Percentiles rank a stretch among this genome's conserved stretches.
Evolutionary conservation across 1,284 basidiomycete genomes (phyloP).

Genomic region (Salmacisia buchloeana): DNA sequence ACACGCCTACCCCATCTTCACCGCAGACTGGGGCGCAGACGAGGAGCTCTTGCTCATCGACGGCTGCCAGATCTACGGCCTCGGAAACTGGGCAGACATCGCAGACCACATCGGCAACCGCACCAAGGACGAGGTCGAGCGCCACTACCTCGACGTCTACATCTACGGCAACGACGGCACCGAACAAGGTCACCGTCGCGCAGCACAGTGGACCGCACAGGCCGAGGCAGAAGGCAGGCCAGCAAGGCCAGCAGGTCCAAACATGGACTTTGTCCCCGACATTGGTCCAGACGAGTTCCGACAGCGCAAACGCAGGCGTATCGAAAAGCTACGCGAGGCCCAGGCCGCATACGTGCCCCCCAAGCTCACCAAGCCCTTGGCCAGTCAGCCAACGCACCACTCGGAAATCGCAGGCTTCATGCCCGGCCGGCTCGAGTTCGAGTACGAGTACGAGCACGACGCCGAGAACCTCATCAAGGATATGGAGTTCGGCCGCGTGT

Average conservation of each 20-base stretch:
- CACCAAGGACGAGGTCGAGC: conserved; percentile 87
- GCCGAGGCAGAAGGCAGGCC: not conserved
- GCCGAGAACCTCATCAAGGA: conserved; percentile 94
- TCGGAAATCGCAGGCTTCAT: conserved; percentile 82
- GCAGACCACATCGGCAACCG: conserved; percentile 92
- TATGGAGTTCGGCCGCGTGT: conserved; percentile 84
- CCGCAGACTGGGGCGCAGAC: conserved; percentile 94
- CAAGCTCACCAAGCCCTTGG: conserved; percentile 62
- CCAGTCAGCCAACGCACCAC: conserved; percentile 89
- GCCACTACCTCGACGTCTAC: conserved; percentile 80
- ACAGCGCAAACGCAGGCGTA: conserved; percentile 38
- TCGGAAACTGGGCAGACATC: conserved; percentile 97
- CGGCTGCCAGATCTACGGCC: conserved; percentile 77
- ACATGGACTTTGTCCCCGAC: conserved; percentile 28
- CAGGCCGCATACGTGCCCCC: conserved; percentile 38
- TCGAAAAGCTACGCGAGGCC: conserved; percentile 36
- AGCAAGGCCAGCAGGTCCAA: conserved; percentile 22
- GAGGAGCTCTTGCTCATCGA: conserved; percentile 91
- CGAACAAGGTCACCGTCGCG: conserved; percentile 29
- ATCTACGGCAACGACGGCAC: conserved; percentile 55
- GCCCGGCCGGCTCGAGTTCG: conserved; percentile 93
- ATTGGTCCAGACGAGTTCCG: conserved; percentile 44
- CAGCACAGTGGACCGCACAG: conserved; percentile 19
- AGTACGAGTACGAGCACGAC: conserved; percentile 84
- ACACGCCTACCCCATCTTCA: conserved; percentile 90